Percentiles rank a stretch among this genome's conserved stretches.
These are phyloP conservation scores for Pyrus pyrifolia DNA, from an alignment of 306 rosid species.

Conservation along the genomic window DNA sequence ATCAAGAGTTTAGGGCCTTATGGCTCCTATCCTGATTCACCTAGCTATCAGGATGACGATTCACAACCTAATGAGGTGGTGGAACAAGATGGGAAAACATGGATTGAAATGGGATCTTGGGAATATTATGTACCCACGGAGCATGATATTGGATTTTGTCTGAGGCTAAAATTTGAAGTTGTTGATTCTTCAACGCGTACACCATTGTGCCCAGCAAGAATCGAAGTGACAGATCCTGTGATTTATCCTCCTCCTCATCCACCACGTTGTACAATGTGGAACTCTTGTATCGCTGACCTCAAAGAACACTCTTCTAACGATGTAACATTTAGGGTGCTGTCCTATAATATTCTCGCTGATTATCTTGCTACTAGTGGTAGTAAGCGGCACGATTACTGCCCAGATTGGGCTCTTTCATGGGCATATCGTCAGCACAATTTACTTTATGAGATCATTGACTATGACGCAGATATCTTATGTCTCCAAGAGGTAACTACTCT, in stretches of 20 bases:
- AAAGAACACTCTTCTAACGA: slow-evolving; percentile 1
- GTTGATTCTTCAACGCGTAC: slow-evolving; percentile 11
- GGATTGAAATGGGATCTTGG: slow-evolving; percentile 11
- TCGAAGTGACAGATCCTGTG: slow-evolving; percentile 20
- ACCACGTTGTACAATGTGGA: slow-evolving; percentile 11
- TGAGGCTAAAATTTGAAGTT: slow-evolving; percentile 20
- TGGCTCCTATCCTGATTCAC: background rate
- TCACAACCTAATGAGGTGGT: background rate
- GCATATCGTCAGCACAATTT: slow-evolving; percentile 24
- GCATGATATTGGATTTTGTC: slow-evolving; percentile 15
- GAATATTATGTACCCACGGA: slow-evolving; percentile 15
- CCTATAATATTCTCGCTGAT: slow-evolving; percentile 29
- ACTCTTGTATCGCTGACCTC: background rate
- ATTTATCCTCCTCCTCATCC: slow-evolving; percentile 5
- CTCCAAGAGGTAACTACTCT: slow-evolving; percentile 32
- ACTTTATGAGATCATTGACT: slow-evolving; percentile 24
- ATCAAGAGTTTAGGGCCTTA: slow-evolving; percentile 16
- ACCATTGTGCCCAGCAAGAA: background rate
- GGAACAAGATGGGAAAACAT: slow-evolving; percentile 1
- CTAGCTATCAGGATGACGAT: background rate
- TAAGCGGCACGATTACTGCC: slow-evolving; percentile 1
- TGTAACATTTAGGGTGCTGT: slow-evolving; percentile 22
- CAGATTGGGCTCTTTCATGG: slow-evolving; percentile 31
- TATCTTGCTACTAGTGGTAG: background rate
- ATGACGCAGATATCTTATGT: slow-evolving; percentile 33